These are phyloP conservation scores for Xylaria grammica DNA, from an alignment of 495 filamentous ascomycete genomes.

Conservation along the genomic window DNA sequence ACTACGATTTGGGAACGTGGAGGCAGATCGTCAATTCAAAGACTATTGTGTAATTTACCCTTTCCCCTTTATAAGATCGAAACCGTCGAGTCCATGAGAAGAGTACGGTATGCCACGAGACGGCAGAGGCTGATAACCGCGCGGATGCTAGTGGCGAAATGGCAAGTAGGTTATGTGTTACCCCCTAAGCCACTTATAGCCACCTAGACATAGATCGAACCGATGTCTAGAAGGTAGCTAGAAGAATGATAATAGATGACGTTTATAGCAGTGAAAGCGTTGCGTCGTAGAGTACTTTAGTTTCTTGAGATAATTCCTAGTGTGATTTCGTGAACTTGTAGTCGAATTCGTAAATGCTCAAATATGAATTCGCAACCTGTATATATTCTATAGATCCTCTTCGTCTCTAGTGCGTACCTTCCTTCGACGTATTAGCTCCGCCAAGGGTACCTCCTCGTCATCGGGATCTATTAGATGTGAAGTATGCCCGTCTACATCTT, in stretches of 20 bases:
- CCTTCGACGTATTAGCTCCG: slow-evolving; percentile 62
- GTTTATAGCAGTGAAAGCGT: no score
- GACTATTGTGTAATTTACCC: neutral
- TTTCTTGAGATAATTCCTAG: no score
- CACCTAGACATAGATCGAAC: slow-evolving; percentile 2
- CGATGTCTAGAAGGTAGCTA: neutral
- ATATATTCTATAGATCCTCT: slow-evolving; percentile 25
- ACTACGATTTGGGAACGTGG: slow-evolving; percentile 3
- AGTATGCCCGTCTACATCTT: neutral
- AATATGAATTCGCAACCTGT: no score
- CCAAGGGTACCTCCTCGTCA: slow-evolving; percentile 81
- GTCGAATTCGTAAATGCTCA: no score
- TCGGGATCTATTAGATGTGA: slow-evolving; percentile 20
- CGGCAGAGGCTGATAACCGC: neutral
- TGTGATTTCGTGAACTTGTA: neutral
- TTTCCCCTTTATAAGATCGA: neutral
- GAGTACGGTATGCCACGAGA: neutral
- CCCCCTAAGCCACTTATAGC: neutral
- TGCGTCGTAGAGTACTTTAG: no score
- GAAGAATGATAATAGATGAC: slow-evolving; percentile 13
- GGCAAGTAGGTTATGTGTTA: neutral
- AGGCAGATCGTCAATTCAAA: slow-evolving; percentile 11
- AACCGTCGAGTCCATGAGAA: neutral
- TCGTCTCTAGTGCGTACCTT: slow-evolving; percentile 42
- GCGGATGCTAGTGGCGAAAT: neutral